Conservation (phyloP, 2,329 filamentous ascomycete species). For the Fusarium lateritium region DNA sequence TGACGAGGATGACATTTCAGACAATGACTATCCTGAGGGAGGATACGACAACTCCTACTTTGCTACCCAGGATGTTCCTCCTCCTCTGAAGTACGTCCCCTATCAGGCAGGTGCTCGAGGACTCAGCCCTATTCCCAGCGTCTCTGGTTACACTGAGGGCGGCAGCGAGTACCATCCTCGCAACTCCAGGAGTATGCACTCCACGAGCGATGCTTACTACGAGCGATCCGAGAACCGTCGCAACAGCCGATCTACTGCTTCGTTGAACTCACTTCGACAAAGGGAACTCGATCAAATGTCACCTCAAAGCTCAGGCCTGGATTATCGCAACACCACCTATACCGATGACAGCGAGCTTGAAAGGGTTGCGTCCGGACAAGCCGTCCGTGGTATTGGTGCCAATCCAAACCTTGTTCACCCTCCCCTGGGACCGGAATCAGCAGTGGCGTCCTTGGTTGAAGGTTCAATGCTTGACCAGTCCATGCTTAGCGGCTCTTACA, state of each 20-base stretch:
- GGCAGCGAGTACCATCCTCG: slow-evolving; percentile 72
- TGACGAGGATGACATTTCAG: slow-evolving; percentile 54
- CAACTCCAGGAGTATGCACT: slow-evolving; percentile 68
- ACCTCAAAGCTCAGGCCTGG: slow-evolving; percentile 68
- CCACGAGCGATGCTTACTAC: slow-evolving; percentile 69
- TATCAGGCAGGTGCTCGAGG: slow-evolving; percentile 79
- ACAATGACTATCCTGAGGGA: slow-evolving; percentile 59
- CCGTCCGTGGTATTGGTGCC: slow-evolving; percentile 78
- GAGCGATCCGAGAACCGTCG: slow-evolving; percentile 62
- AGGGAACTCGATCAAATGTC: slow-evolving; percentile 69
- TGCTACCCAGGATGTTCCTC: slow-evolving; percentile 73
- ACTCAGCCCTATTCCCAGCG: slow-evolving; percentile 91
- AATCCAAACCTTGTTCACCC: slow-evolving; percentile 85
- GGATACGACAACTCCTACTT: slow-evolving; percentile 65
- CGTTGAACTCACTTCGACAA: slow-evolving; percentile 58
- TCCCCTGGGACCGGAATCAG: slow-evolving; percentile 83
- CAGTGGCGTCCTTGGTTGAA: slow-evolving; percentile 87
- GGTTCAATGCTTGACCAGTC: slow-evolving; percentile 80
- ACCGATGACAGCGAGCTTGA: slow-evolving; percentile 71
- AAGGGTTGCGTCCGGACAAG: slow-evolving; percentile 74
- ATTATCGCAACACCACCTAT: slow-evolving; percentile 67
- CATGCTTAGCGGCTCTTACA: slow-evolving; percentile 70
- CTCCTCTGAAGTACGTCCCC: slow-evolving; percentile 75
- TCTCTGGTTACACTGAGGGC: slow-evolving; percentile 86
- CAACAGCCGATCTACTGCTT: slow-evolving; percentile 55